Evolutionary conservation across 805 yeast species (phyloP).

Genomic region (Lipomyces spencermartinsiae): DNA sequence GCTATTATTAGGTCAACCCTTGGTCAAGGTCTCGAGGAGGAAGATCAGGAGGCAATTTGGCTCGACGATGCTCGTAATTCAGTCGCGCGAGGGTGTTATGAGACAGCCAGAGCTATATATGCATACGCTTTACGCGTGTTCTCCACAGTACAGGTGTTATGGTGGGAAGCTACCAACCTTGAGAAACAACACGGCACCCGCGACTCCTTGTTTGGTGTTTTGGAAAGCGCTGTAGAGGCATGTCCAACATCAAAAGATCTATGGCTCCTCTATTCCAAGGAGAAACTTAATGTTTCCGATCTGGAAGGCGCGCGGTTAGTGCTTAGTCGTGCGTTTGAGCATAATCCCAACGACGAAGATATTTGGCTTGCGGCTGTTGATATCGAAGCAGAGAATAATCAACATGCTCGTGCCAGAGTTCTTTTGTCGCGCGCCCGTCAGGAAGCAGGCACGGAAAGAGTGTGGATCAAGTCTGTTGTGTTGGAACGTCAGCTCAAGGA

Average conservation of each 20-base stretch:
- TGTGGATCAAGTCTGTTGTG: conserved; percentile 68
- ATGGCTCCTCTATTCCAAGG: conserved; percentile 75
- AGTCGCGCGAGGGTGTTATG: conserved; percentile 40
- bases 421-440: conserved; percentile 52
- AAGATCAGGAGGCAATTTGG: conserved; percentile 47
- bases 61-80: conserved; percentile 49
- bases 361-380: conserved; percentile 78
- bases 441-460: conserved; percentile 52
- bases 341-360: conserved; percentile 56
- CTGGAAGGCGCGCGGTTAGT: conserved; percentile 59
- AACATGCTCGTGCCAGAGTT: conserved; percentile 48
- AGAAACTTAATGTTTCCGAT: conserved; percentile 52
- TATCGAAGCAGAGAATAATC: conserved; percentile 56
- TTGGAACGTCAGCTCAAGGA: conserved; percentile 54
- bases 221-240: conserved; percentile 59
- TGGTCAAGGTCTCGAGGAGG: conserved; percentile 44
- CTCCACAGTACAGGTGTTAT: conserved; percentile 51
- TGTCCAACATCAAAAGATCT: conserved; percentile 60
- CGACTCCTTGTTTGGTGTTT: conserved; percentile 51
- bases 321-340: conserved; percentile 55
- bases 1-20: conserved; percentile 59
- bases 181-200: conserved; percentile 42
- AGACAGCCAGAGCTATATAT: conserved; percentile 57
- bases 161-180: conserved; percentile 43
- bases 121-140: conserved; percentile 53